phyloP scores from a whole-genome alignment of 73 alveolate genomes.

The Diophrys appendiculata region DNA sequence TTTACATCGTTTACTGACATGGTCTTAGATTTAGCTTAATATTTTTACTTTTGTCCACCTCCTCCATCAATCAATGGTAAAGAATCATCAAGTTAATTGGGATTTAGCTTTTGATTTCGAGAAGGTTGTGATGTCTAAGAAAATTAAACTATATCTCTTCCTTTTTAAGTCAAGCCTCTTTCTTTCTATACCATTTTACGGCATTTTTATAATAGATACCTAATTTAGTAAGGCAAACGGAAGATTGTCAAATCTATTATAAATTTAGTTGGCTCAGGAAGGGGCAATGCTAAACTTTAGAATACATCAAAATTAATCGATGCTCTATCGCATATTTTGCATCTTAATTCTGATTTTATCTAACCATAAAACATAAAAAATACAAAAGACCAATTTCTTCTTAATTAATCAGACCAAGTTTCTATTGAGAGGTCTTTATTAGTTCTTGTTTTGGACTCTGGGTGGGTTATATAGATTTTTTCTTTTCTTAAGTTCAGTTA shows the following conservation, averaged over 20 bases:
- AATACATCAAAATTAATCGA: constrained; percentile 73
- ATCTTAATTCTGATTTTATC: constrained; percentile 55
- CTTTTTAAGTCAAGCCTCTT: no score
- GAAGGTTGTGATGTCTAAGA: no score
- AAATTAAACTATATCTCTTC: no score
- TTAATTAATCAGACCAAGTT: constrained; percentile 68
- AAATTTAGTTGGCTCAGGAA: constrained; percentile 76
- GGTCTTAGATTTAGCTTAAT: no score
- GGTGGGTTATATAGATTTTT: constrained; percentile 34
- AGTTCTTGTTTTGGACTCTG: constrained; percentile 25
- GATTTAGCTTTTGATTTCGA: no score
- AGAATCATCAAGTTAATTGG: no score
- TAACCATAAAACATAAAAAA: constrained; percentile 71
- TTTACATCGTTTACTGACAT: no score
- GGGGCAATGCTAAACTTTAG: constrained; percentile 68
- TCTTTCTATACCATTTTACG: neutral
- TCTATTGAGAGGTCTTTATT: constrained; percentile 64
- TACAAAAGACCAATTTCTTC: constrained; percentile 76
- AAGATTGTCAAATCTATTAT: constrained; percentile 62
- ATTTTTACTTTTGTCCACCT: no score
- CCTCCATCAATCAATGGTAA: no score
- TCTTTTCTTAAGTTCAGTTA: constrained; percentile 65
- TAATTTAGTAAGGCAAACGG: constrained; percentile 68
- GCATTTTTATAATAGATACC: constrained; percentile 4
- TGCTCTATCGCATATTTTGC: constrained; percentile 64